Percentiles rank a stretch among this genome's conserved stretches.
Evolutionary conservation across 768 basidiomycete genomes (phyloP).

Genomic region (Roridomyces roridus): DNA sequence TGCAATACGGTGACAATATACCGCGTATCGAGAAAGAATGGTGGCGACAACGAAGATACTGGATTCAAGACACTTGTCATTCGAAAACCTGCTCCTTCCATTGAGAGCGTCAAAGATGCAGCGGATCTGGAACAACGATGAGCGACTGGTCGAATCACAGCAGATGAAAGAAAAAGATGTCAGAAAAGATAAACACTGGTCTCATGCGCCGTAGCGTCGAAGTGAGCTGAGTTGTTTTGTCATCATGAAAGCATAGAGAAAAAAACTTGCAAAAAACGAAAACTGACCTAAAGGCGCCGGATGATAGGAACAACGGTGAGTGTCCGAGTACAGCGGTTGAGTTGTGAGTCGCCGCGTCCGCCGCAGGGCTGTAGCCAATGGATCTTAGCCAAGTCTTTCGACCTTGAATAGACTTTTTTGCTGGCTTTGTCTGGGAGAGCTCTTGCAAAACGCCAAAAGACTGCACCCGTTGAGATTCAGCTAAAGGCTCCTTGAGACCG

Average conservation of each 20-base stretch:
- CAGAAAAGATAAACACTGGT: slow-evolving; percentile 3
- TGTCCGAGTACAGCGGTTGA: too few relatives aligned
- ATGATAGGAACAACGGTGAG: not conserved
- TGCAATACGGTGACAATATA: too few relatives aligned
- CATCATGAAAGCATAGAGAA: not conserved
- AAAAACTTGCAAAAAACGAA: not conserved
- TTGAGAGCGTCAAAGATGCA: not conserved
- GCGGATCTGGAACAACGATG: not conserved
- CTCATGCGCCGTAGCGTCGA: slow-evolving; percentile 14
- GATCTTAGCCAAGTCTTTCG: too few relatives aligned
- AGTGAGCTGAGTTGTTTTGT: slow-evolving; percentile 14
- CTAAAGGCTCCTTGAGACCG: not conserved
- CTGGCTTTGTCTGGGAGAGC: too few relatives aligned
- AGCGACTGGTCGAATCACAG: not conserved
- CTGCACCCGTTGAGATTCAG: too few relatives aligned
- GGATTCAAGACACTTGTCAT: slow-evolving; percentile 5
- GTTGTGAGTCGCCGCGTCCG: too few relatives aligned
- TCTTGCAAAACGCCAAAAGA: too few relatives aligned
- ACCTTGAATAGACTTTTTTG: not conserved
- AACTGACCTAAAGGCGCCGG: not conserved
- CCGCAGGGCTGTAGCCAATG: too few relatives aligned
- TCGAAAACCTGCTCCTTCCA: too few relatives aligned
- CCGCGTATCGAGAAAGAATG: too few relatives aligned
- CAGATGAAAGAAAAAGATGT: not conserved
- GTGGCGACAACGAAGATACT: not conserved